Percentiles rank a stretch among this genome's conserved stretches.
Conservation (phyloP, 192 early-diverging fungal genomes). For the Mortierella claussenii region DNA sequence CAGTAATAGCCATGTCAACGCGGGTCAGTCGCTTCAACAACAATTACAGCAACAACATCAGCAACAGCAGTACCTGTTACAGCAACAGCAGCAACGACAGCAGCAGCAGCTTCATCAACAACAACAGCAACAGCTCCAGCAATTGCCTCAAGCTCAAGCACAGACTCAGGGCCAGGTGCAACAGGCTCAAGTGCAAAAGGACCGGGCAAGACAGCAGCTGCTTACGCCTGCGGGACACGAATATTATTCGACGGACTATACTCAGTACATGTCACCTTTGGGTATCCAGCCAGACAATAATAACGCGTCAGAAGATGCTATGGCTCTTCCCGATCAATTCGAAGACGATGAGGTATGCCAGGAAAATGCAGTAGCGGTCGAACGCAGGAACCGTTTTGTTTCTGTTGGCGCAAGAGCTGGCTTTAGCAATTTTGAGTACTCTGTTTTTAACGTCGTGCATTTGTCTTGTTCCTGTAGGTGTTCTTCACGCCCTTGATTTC, state of each 20-base stretch:
- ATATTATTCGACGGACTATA: slow-evolving; percentile 16
- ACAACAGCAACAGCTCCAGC: slow-evolving; percentile 42
- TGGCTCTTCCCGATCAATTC: slow-evolving; percentile 22
- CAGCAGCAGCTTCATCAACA: slow-evolving; percentile 41
- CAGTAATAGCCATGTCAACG: background rate
- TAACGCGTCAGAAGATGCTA: slow-evolving; percentile 2
- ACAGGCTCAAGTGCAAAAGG: slow-evolving; percentile 20
- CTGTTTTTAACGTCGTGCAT: background rate
- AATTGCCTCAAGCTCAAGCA: slow-evolving; percentile 25
- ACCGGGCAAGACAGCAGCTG: slow-evolving; percentile 15
- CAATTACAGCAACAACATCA: slow-evolving; percentile 46
- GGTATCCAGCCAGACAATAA: slow-evolving; percentile 22
- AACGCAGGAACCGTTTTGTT: background rate
- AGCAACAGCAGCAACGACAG: slow-evolving; percentile 41
- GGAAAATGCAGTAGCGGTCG: background rate
- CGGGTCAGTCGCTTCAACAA: slow-evolving; percentile 12
- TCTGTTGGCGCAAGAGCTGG: background rate
- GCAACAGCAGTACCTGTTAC: slow-evolving; percentile 23
- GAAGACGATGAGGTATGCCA: slow-evolving; percentile 23
- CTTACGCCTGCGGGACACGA: slow-evolving; percentile 36
- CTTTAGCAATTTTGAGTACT: background rate
- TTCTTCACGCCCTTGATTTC: slow-evolving; percentile 73
- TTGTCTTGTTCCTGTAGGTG: slow-evolving; percentile 6
- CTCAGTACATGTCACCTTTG: slow-evolving; percentile 38
- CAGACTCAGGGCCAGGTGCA: too few species aligned